Evolutionary conservation across 805 yeast genomes (phyloP).

Genomic region (Lipomyces starkeyi): DNA sequence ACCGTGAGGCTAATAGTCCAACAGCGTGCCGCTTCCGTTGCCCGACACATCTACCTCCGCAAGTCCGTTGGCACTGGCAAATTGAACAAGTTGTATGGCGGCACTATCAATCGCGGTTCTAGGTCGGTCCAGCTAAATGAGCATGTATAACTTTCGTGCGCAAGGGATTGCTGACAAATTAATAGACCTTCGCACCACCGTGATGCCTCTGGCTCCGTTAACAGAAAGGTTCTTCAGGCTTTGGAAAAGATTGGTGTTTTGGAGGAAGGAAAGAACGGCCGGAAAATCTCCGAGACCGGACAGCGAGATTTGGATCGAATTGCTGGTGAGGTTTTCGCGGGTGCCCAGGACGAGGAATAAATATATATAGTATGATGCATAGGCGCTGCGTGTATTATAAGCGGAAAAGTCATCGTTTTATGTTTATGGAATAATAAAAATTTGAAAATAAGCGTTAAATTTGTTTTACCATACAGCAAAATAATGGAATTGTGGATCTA

Average conservation of each 20-base stretch:
- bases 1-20: neutral
- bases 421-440: slow-evolving; percentile 25
- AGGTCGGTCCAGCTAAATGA: slow-evolving; percentile 50
- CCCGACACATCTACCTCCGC: slow-evolving; percentile 99
- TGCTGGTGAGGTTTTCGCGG: slow-evolving; percentile 39
- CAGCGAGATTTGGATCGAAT: slow-evolving; percentile 99
- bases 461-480: neutral
- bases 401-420: slow-evolving; percentile 21
- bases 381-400: neutral
- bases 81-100: slow-evolving; percentile 98
- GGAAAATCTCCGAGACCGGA: slow-evolving; percentile 99
- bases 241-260: slow-evolving; percentile 97
- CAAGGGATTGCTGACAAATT: neutral
- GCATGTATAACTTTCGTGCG: neutral
- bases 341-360: slow-evolving; percentile 35
- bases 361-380: slow-evolving; percentile 1
- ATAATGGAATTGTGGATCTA: neutral
- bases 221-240: slow-evolving; percentile 98
- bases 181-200: slow-evolving; percentile 88
- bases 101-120: slow-evolving; percentile 98
- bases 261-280: slow-evolving; percentile 98
- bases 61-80: slow-evolving; percentile 99
- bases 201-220: slow-evolving; percentile 98
- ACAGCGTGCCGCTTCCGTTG: slow-evolving; percentile 99
- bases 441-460: slow-evolving; percentile 21